Evolutionary conservation across 768 basidiomycete species (phyloP).

Genomic region (Boletellus ananiceps): DNA sequence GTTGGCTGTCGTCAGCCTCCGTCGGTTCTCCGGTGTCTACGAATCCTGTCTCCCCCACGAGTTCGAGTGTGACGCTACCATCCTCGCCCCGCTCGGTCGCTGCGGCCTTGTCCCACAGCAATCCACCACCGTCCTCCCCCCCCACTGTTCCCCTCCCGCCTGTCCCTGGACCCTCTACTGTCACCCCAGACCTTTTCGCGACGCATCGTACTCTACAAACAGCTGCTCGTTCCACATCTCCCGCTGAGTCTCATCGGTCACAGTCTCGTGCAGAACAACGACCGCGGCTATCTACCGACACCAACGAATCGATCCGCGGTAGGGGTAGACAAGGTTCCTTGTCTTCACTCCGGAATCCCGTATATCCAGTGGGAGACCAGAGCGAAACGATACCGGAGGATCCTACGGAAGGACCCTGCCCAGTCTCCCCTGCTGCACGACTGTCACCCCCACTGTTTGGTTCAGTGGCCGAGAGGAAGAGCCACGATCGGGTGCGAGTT

Average conservation of each 20-base stretch:
- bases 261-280: constrained; percentile 16
- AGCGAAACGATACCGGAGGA: constrained; percentile 19
- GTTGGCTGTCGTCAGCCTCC: constrained; percentile 6
- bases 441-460: constrained; percentile 5
- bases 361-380: constrained; percentile 10
- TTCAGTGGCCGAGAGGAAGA: constrained; percentile 6
- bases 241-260: constrained; percentile 18
- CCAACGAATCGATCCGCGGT: constrained; percentile 9
- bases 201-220: constrained; percentile 33
- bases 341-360: constrained; percentile 27
- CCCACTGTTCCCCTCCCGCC: constrained; percentile 61
- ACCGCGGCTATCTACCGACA: constrained; percentile 16
- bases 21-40: constrained; percentile 1
- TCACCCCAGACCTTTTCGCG: constrained; percentile 46
- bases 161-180: constrained; percentile 57
- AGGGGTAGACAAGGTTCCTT: constrained; percentile 25
- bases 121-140: constrained; percentile 57
- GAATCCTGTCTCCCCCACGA: neutral
- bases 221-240: constrained; percentile 18
- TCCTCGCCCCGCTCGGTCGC: constrained; percentile 13
- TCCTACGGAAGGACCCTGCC: neutral
- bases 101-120: constrained; percentile 15
- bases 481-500: constrained; percentile 8
- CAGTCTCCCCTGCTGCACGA: neutral
- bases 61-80: constrained; percentile 8